Percentiles rank a stretch among this genome's conserved stretches.
phyloP scores from a whole-genome alignment of 768 basidiomycete species.

The Boletus reticulatus region DNA sequence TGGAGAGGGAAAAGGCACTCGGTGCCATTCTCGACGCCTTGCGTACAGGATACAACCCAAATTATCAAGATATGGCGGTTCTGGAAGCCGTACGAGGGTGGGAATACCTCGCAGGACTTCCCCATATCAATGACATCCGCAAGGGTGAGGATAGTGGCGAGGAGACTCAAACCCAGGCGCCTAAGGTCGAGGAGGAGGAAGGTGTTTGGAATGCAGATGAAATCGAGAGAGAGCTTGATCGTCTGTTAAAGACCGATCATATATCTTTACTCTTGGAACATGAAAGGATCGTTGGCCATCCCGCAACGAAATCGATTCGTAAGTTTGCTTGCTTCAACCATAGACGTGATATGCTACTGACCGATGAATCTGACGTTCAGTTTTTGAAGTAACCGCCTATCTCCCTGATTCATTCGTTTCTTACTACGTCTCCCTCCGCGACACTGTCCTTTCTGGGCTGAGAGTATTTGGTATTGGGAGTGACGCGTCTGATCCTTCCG shows the following conservation, averaged over 20 bases:
- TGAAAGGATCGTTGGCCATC: slow-evolving; percentile 60
- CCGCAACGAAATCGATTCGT: slow-evolving; percentile 53
- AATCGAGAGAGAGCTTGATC: slow-evolving; percentile 56
- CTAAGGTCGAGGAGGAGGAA: slow-evolving; percentile 43
- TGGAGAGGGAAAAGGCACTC: slow-evolving; percentile 74
- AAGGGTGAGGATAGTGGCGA: slow-evolving; percentile 43
- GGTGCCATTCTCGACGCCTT: slow-evolving; percentile 82
- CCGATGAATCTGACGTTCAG: slow-evolving; percentile 38
- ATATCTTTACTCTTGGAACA: slow-evolving; percentile 74
- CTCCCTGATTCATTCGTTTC: slow-evolving; percentile 80
- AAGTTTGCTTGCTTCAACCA: slow-evolving; percentile 29
- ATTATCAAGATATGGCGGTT: slow-evolving; percentile 99
- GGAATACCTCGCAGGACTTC: slow-evolving; percentile 70
- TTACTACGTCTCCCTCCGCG: slow-evolving; percentile 66
- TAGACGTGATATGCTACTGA: background rate
- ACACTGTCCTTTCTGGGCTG: slow-evolving; percentile 60
- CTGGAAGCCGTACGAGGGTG: slow-evolving; percentile 94
- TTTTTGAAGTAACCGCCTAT: slow-evolving; percentile 78
- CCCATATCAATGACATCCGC: slow-evolving; percentile 67
- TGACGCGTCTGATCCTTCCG: slow-evolving; percentile 35
- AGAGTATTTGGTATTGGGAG: slow-evolving; percentile 59
- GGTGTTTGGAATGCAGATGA: slow-evolving; percentile 58
- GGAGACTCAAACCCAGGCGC: slow-evolving; percentile 23
- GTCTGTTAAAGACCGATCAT: slow-evolving; percentile 62
- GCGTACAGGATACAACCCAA: slow-evolving; percentile 89